A percentile compares a stretch with the other conserved stretches of the same genome.
Conservation (phyloP, 768 basidiomycete genomes). For the Neoboletus subvelutipes region DNA sequence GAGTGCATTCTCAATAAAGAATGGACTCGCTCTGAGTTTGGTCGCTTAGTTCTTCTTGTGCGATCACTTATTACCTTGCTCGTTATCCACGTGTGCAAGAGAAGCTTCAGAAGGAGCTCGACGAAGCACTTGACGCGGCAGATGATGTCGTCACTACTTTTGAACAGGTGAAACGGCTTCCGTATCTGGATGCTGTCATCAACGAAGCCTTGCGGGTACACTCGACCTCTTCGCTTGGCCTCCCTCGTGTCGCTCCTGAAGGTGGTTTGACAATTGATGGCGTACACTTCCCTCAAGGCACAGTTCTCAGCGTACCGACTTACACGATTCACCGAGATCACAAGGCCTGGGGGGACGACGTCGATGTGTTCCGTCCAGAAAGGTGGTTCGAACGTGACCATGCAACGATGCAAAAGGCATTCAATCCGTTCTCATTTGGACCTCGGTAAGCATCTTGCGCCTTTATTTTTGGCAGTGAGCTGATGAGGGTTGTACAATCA, state of each 20-base stretch:
- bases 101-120: slow-evolving; percentile 77
- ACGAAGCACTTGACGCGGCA: slow-evolving; percentile 53
- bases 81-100: slow-evolving; percentile 59
- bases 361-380: slow-evolving; percentile 74
- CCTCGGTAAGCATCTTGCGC: slow-evolving; percentile 50
- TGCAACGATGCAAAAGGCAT: slow-evolving; percentile 61
- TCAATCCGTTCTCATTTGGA: slow-evolving; percentile 85
- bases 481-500: slow-evolving; percentile 24
- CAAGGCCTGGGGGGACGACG: slow-evolving; percentile 75
- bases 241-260: slow-evolving; percentile 75
- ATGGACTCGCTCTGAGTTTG: background rate
- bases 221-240: slow-evolving; percentile 79
- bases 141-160: slow-evolving; percentile 60
- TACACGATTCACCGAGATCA: slow-evolving; percentile 80
- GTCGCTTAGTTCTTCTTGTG: slow-evolving; percentile 72
- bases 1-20: slow-evolving; percentile 20
- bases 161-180: slow-evolving; percentile 68
- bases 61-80: slow-evolving; percentile 84
- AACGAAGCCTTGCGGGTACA: slow-evolving; percentile 84
- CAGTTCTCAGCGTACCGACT: slow-evolving; percentile 76
- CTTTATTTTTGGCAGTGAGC: background rate
- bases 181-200: slow-evolving; percentile 85
- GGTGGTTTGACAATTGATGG: slow-evolving; percentile 61
- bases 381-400: slow-evolving; percentile 78
- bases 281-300: slow-evolving; percentile 68